Base-by-base conservation (phyloP, 1,139 yeast genomes). In the Kurtzmaniella natalensis region DNA sequence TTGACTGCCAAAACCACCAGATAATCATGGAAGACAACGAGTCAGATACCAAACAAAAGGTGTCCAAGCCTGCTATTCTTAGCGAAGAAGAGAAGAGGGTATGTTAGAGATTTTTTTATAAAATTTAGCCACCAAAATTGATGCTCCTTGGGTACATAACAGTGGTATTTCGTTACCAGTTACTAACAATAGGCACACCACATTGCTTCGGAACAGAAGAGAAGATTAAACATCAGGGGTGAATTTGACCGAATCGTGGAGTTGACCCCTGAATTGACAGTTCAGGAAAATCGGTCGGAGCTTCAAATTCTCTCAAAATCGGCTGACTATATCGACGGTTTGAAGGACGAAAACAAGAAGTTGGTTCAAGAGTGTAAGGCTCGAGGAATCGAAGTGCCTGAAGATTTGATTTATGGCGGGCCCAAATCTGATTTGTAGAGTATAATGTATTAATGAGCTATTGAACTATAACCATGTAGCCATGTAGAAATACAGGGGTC, bases 151-250 rank as follows among this genome's bases (percentile, higher is more conserved):
- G 11, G 11, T 10, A n/a, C n/a, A n/a, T n/a, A n/a, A n/a, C n/a
- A n/a, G n/a, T n/a, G n/a, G n/a, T n/a, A n/a, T n/a, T n/a, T n/a
- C n/a, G n/a, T 7, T 5, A n/a, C 8, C 19, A 18, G 16, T 7
- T 17, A 30, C 30, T 34, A 44, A 47, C 29, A 23, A 9, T 28
- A 66, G 70, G 73, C 73, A 2, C 75, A 69, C 40, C 75, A 69
- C 40, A 69, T 69, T 13, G 74, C 73, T n/a, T 67, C 73, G 1
- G 75, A 69, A 42, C 74, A 69, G 42, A 68, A 66, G 41, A 50
- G 75, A 47, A 53, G 75, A 43, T 72, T 66, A 38, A 67, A 69
- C 40, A 69, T 69, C 24, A 54, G 75, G 28, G 57, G 70, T 10
- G 74, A 68, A 42, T 69, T 69, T 44, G 75, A 69, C 43, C 59